A percentile compares a stretch with the other conserved stretches of the same genome.
phyloP scores from a whole-genome alignment of 805 yeast genomes.

The Blastobotrys chiropterorum region DNA sequence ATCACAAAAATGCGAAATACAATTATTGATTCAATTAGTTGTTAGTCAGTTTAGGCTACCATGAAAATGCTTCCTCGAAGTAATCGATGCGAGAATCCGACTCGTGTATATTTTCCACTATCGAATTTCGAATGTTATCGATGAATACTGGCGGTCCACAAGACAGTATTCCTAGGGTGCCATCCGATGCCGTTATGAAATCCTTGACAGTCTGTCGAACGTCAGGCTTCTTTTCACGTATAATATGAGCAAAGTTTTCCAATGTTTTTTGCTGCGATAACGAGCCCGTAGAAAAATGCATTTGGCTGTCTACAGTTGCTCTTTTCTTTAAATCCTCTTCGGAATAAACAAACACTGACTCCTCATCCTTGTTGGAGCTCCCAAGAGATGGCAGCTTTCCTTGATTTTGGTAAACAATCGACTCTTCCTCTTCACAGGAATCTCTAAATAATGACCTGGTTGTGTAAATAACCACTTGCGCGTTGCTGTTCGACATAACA shows the following conservation, averaged over 20 bases:
- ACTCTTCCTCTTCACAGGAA: not conserved
- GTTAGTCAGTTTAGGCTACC: no score
- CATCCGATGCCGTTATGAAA: constrained; percentile 15
- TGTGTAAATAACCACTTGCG: not conserved
- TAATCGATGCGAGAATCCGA: constrained; percentile 24
- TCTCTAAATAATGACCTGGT: constrained; percentile 14
- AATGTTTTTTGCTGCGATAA: not conserved
- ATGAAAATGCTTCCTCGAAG: constrained; percentile 33
- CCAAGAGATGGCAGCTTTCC: not conserved
- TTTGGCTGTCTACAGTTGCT: not conserved
- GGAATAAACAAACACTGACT: not conserved
- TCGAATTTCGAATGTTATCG: constrained; percentile 45
- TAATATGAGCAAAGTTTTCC: not conserved
- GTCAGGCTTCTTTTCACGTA: constrained; percentile 9
- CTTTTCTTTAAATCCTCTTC: not conserved
- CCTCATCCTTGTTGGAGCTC: not conserved
- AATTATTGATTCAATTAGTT: constrained; percentile 1
- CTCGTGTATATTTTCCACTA: constrained; percentile 23
- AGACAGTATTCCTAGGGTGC: constrained; percentile 43
- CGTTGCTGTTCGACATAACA: constrained; percentile 17
- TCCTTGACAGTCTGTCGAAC: constrained; percentile 9
- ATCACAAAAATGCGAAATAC: no score
- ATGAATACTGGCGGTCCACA: constrained; percentile 57
- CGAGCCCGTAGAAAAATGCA: not conserved
- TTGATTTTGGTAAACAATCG: not conserved